These are phyloP conservation scores for Rhinocladiella mackenziei DNA, from an alignment of 2,329 filamentous ascomycete genomes.

Conservation along the genomic window DNA sequence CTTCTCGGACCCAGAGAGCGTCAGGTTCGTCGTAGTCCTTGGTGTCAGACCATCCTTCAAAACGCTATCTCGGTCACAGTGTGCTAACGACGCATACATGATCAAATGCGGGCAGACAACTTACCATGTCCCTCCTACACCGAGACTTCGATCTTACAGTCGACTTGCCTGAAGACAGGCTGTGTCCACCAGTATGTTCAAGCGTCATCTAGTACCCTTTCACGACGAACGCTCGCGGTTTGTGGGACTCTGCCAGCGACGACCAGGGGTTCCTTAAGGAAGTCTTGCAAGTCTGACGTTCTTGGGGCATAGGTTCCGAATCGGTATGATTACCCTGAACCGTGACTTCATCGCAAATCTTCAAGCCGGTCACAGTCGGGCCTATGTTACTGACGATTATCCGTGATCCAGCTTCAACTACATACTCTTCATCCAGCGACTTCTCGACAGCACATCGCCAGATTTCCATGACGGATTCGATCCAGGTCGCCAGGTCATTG, in stretches of 20 bases:
- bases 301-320: conserved; percentile 8
- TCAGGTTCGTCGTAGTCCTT: conserved; percentile 69
- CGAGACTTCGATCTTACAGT: conserved; percentile 70
- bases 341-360: background rate
- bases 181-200: conserved; percentile 79
- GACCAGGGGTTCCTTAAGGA: no score
- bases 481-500: conserved; percentile 54
- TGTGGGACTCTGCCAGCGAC: no score
- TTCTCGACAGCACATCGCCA: conserved; percentile 66
- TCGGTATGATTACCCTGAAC: conserved; percentile 1
- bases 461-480: conserved; percentile 50
- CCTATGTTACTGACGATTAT: background rate
- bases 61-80: background rate
- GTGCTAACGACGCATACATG: background rate
- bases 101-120: conserved; percentile 41
- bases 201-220: no score
- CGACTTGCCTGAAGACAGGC: conserved; percentile 67
- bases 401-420: conserved; percentile 77
- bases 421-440: conserved; percentile 77
- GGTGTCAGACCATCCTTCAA: no score
- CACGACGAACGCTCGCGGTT: no score
- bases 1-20: conserved; percentile 72
- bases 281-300: conserved; percentile 3
- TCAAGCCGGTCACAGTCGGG: no score
- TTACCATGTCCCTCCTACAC: conserved; percentile 74